Base-by-base conservation (phyloP, 2,329 filamentous ascomycete species). In the Fusarium mexicanum region DNA sequence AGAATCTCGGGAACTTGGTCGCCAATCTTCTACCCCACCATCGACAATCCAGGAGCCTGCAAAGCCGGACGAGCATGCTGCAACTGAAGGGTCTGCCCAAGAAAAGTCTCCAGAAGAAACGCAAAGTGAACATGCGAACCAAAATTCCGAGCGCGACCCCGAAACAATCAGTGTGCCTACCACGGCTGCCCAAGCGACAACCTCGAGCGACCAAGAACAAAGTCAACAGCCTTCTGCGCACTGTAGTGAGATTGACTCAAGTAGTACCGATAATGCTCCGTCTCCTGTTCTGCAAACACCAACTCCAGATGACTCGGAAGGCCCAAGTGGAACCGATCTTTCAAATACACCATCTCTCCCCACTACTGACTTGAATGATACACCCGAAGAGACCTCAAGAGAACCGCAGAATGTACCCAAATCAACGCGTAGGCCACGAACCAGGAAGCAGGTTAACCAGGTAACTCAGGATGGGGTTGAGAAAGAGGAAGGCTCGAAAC, bases 21-120 rank as follows among this genome's bases (percentile, higher is more conserved):
- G 61, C 64, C 75, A 73, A 53, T 67, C 73, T 55, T 46, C 69
- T 66, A 76, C 76, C 76, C 76, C 75, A 59, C 76, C 71, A 76
- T 61, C 71, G 44, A 67, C 68, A 40, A 65, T 68, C 38, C 67
- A 66, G 69, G 71, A 76, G 41, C 60, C 69, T 51, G 26, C 69
- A 55, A 67, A 73, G 46, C 47, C 63, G 53, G 64, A 76, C 31
- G 53, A 62, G 33, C 54, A 46, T 61, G 40, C 46, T 29, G 16
- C 41, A 37, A 64, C 38, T 58, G 46, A 68, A 31, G 26, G 59
- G 55, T 17, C 43, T 22, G 31, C 64, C 20, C 50, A 53, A 35
- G 59, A 57, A n/a, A 54, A 57, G 35, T 20, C 48, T 38, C 18
- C 18, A n/a, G 62, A 58, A 40, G 59, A 59, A 50, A 40, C 24